Evolutionary conservation across 306 rosid species (phyloP), one percentile per base, ranked within the genome.

Genomic region (Cicer pinnatifidum): DNA sequence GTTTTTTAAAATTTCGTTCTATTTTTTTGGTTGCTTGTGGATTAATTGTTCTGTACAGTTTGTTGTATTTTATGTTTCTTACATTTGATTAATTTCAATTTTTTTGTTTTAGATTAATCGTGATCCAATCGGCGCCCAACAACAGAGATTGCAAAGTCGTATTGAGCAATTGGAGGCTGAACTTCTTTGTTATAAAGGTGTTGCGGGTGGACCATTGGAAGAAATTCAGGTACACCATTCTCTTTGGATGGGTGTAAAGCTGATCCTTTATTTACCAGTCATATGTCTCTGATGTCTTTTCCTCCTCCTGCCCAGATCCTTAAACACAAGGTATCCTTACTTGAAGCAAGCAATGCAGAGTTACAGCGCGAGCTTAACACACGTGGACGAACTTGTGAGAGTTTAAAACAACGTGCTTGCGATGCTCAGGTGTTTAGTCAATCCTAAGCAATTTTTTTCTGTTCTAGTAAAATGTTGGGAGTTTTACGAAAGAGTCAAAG

Each of bases 121-220:
- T 11, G 99, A 95, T 71, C 99, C 97, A 15, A 72, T 84, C 78
- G 90, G 96, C 57, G 88, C 97, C 77, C 96, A 89, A 62, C 60
- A 91, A 67, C 96, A 90, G 73, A 75, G 76, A 81, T 81, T 95
- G 96, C 85, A 91, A 41, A 91, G 89, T 81, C 97, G 92, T 82
- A 86, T 95, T 76, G 99, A 95, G 79, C 99, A 95, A 58, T 77
- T 95, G 82, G 93, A 95, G 62, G 66, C 93, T 67, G 99, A 91
- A 83, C 96, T 95, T 82, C 58, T 90, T 11, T 89, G 92, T 80
- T 88, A 69, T 67, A 88, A 89, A 13, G 92, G 97, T 23, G 93
- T 88, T 82, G 78, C 83, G 8, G 83, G 91, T 78, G 82, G 85
- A 57, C 92, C 97, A 10, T 90, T 71, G 37, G 97, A 95, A 64